Base-by-base conservation (phyloP, 441 rosid genomes). In the Syzygium malaccense region DNA sequence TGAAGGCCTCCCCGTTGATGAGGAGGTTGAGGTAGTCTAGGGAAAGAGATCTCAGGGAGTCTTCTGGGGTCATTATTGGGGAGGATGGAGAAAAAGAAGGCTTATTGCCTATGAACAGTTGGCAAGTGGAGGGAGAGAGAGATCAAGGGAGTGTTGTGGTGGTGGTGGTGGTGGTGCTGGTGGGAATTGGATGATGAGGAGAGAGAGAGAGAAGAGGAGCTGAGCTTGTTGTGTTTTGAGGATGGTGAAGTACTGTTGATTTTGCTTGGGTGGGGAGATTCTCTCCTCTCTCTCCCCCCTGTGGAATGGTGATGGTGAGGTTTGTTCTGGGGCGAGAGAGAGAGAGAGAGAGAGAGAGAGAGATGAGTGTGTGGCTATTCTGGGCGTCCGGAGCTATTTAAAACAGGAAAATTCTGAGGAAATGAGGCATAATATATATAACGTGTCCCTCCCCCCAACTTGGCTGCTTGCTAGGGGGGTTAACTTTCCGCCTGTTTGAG, bases 1-100 rank as follows among this genome's bases (percentile, higher is more conserved):
- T 96, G 96, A 97, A 98, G 86, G 99, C 99, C 90, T 97, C 98
- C 68, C 99, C 99, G 91, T 98, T 97, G 94, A 98, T 98, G 87
- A 98, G 92, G 28, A 98, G 97, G 92, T 98, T 98, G 32, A 98
- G 94, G 87, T 93, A 97, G 92, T 98, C 99, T 5, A 95, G 85
- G 18, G 99, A 98, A 23, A 98, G 94, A 88, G 99, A 95, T 96
- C 97, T 94, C 85, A 96, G 80, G 19, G 98, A 94, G 87, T 98
- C 99, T 87, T 98, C 99, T 9, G 95, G 92, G 66, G 93, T 92
- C 93, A 92, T 92, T 75, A 45, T 23, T 41, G 83, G 80, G 49
- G 26, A 45, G 48, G 41, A 75, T 37, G 51, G 25, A 57, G 26
- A 75, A 75, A 11, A 3, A 68, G 49, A 33, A 75, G 6, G 83